phyloP scores from a whole-genome alignment of 1,284 basidiomycete genomes.

The Fomitopsis schrenkii region DNA sequence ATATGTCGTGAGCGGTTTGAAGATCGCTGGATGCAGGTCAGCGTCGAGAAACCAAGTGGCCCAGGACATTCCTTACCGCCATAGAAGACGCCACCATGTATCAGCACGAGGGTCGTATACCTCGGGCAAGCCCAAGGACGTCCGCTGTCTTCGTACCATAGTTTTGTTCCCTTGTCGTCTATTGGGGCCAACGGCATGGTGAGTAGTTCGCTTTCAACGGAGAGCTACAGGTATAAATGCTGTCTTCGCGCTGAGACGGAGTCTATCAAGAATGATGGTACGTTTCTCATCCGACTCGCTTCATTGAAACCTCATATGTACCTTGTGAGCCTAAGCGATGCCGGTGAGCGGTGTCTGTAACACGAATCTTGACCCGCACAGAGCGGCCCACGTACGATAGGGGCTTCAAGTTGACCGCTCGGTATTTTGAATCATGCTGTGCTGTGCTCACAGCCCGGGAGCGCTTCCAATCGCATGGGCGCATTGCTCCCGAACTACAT shows the following conservation, averaged over 20 bases:
- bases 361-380: too few relatives aligned
- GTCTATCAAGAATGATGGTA: not conserved
- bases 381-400: too few relatives aligned
- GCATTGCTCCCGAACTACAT: too few relatives aligned
- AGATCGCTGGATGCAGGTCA: not conserved
- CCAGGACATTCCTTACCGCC: not conserved
- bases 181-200: constrained; percentile 7
- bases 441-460: too few relatives aligned
- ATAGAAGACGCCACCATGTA: constrained; percentile 4
- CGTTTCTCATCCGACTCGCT: not conserved
- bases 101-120: constrained; percentile 2
- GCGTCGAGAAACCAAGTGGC: not conserved
- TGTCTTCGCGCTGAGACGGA: not conserved
- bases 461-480: too few relatives aligned
- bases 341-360: too few relatives aligned
- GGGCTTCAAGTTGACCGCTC: too few relatives aligned
- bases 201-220: too few relatives aligned
- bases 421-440: too few relatives aligned
- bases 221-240: not conserved
- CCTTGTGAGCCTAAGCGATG: not conserved
- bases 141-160: constrained; percentile 3
- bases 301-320: not conserved
- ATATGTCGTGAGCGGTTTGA: not conserved
- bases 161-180: constrained; percentile 4
- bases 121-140: not conserved